Evolutionary conservation across 2,329 filamentous ascomycete species (phyloP).

Genomic region (Penicillium sp.): DNA sequence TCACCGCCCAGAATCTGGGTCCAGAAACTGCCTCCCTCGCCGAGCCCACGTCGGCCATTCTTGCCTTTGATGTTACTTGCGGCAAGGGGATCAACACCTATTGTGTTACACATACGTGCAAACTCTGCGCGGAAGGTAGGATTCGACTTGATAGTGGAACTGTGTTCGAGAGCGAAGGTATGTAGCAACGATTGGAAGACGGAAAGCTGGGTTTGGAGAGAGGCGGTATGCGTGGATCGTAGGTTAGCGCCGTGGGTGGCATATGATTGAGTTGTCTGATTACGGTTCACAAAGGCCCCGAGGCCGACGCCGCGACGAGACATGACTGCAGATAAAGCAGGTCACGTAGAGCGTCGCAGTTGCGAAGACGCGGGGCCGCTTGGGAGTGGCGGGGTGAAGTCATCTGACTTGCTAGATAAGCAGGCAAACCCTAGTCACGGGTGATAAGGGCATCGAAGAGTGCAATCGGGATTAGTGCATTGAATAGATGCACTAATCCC

Average conservation of each 20-base stretch:
- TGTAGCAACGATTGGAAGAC: conserved; percentile 95
- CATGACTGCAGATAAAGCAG: conserved; percentile 30
- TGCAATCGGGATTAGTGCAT: conserved; percentile 2
- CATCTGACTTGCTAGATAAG: conserved; percentile 15
- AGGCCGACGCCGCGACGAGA: conserved; percentile 72
- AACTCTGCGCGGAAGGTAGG: conserved; percentile 95
- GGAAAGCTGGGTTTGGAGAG: conserved; percentile 86
- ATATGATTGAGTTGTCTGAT: conserved; percentile 82
- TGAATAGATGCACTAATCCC: conserved; percentile 1
- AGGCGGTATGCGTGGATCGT: conserved; percentile 78
- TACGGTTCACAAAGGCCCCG: conserved; percentile 81
- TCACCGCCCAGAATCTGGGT: conserved; percentile 84
- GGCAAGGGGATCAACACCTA: conserved; percentile 93
- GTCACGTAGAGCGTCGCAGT: neutral
- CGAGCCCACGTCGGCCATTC: conserved; percentile 44
- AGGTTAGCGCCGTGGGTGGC: conserved; percentile 84
- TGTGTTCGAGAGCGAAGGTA: conserved; percentile 92
- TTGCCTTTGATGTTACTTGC: conserved; percentile 56
- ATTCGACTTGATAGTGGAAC: conserved; percentile 92
- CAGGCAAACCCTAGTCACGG: conserved; percentile 23
- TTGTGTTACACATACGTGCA: conserved; percentile 95
- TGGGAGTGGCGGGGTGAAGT: conserved; percentile 17
- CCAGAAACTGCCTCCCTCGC: conserved; percentile 71
- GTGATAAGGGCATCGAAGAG: conserved; percentile 16
- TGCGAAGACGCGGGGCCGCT: neutral